These are phyloP conservation scores for Extremus antarcticus DNA, from an alignment of 495 filamentous ascomycete species.

Conservation along the genomic window DNA sequence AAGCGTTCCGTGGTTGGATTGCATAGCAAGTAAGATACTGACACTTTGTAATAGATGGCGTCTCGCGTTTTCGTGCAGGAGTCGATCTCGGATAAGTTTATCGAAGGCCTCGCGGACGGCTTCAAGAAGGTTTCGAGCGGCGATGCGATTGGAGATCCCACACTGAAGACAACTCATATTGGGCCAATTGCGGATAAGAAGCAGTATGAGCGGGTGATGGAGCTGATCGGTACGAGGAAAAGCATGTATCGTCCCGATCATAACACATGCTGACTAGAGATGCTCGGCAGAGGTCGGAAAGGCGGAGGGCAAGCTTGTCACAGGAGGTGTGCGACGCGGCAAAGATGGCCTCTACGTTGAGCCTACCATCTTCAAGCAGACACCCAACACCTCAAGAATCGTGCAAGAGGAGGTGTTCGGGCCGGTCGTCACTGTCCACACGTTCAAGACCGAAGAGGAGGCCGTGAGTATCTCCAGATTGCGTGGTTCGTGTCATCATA, in stretches of 20 bases:
- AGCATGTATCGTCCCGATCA: conserved; percentile 22
- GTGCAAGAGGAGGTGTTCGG: conserved; percentile 24
- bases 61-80: conserved; percentile 30
- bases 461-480: conserved; percentile 10
- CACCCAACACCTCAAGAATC: not conserved
- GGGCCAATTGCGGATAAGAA: conserved; percentile 25
- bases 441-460: conserved; percentile 40
- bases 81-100: conserved; percentile 24
- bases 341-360: conserved; percentile 21
- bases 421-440: conserved; percentile 20
- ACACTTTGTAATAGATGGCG: conserved; percentile 9
- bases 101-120: conserved; percentile 17
- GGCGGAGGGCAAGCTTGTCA: conserved; percentile 21
- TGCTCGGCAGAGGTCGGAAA: conserved; percentile 20
- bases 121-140: conserved; percentile 20
- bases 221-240: conserved; percentile 26
- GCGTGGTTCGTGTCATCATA: not conserved
- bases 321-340: conserved; percentile 17
- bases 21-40: no score
- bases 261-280: conserved; percentile 27
- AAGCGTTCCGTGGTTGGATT: not conserved
- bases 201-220: conserved; percentile 9
- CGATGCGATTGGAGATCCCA: conserved; percentile 24
- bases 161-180: conserved; percentile 19
- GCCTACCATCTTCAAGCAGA: conserved; percentile 19